Evolutionary conservation across 306 rosid genomes (phyloP), one percentile per base, ranked within the genome.

Genomic region (Cicer arietinum): DNA sequence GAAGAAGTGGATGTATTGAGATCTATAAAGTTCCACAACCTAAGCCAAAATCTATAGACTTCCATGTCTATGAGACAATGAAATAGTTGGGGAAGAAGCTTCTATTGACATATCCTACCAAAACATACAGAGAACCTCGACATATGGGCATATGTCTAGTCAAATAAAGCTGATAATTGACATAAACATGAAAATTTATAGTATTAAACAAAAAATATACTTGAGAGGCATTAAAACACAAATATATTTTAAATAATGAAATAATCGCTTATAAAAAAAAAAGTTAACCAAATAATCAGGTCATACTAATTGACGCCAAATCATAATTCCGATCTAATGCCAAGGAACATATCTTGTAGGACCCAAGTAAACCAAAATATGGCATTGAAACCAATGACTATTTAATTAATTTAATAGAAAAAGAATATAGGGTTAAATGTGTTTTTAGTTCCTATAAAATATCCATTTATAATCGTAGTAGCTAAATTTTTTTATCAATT

Each of bases 31-130:
- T 22, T 67, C 41, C 76, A 66, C 14, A 60, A 17, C 41, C 78
- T 16, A 72, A 64, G 75, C 70, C 57, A 46, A 75, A 69, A 62
- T 13, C 70, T 51, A 80, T 51, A 75, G 44, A 65, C 41, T 67
- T 42, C 3, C 6, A 7, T 58, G 58, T 39, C 54, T 48, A 16
- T 50, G 44, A 58, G 77, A 77, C 37, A 16, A 35, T 20, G 39
- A 70, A 78, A 72, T 39, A 52, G 12, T 12, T 20, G 58, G 48
- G 56, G 61, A 13, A 20, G 43, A 13, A 79, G 37, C 61, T 64
- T 79, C 50, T n/a, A 63, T 30, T 79, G 68, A 30, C 73, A 79
- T 77, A 43, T 69, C 45, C 48, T 47, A 59, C 45, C 10, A 58
- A 46, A 77, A 77, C 40, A 47, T 58, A 48, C 44, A 22, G 22